Conservation (phyloP, 1,284 basidiomycete genomes). For the Rhodotorula sp. region DNA sequence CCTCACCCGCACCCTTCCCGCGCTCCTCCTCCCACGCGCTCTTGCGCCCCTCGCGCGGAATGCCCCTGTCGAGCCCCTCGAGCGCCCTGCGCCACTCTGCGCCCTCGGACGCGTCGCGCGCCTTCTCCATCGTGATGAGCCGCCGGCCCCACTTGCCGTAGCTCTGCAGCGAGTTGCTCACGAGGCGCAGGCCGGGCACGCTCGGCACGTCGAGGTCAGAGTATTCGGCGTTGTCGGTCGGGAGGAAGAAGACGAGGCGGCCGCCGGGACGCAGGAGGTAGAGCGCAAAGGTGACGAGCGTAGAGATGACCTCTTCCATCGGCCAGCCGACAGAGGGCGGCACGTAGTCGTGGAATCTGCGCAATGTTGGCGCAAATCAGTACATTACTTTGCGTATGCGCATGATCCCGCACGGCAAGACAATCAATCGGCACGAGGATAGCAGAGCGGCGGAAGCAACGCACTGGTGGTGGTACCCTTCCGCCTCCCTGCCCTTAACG, state of each 20-base stretch:
- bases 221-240: constrained; percentile 87
- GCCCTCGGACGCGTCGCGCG: constrained; percentile 28
- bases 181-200: constrained; percentile 79
- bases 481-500: constrained; percentile 28
- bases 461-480: constrained; percentile 34
- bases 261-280: constrained; percentile 83
- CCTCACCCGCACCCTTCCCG: constrained; percentile 3
- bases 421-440: no score
- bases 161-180: constrained; percentile 87
- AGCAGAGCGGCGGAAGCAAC: background rate
- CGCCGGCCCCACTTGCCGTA: constrained; percentile 94
- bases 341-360: constrained; percentile 50
- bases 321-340: constrained; percentile 49
- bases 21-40: constrained; percentile 9
- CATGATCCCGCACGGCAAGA: background rate
- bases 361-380: background rate
- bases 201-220: constrained; percentile 76
- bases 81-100: constrained; percentile 16
- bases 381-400: background rate
- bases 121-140: constrained; percentile 83
- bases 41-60: constrained; percentile 18
- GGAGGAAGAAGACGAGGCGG: constrained; percentile 69
- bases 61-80: constrained; percentile 35
- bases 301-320: constrained; percentile 53
- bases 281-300: constrained; percentile 79